Base-by-base conservation (phyloP, 2,329 filamentous ascomycete genomes). In the Paramyrothecium sp. region DNA sequence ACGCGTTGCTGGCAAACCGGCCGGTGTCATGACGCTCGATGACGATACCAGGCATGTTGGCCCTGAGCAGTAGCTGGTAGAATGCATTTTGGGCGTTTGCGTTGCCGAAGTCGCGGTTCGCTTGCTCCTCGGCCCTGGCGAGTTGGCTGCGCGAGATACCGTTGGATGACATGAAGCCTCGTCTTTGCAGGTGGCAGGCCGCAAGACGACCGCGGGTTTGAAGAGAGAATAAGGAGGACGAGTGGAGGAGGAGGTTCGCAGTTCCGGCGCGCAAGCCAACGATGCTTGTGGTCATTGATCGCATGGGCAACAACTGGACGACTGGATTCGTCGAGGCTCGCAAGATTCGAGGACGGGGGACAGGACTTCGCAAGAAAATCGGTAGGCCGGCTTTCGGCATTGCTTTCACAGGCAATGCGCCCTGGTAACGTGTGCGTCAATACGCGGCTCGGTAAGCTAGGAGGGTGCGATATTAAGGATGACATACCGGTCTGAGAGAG, bases 11-110 rank as follows among this genome's bases (percentile, higher is more conserved):
- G 12, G 93, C 93, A 71, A 93, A 99, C 56, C 89, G 86, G 60
- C 90, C 90, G 17, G 89, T 92, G 70, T 92, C 88, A 73, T 97
- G 95, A 67, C 95, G 84, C 74, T 98, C 92, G 58, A 97, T 84
- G 56, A 99, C 80, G 61, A 99, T 96, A 54, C 92, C 89, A 19
- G 94, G 91, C 90, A 97, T 93, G 68, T 96, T 95, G 54, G 94
- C 92, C 70, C 90, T 90, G 56, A 97, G 81, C 16, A 99, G 84
- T 50, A 93, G 89, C 70, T 94, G 89, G 71, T 99, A 99, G 73
- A 99, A 97, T 17, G 91, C 89, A 71, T 94, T 95, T 73, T 99
- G 95, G 20, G 92, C 88, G 48, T 89, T 90, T 26, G 92, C 89
- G 73, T 92, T 98, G 58, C 81, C 84, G 2, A 95, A 92, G 67